Evolutionary conservation across 352 stramenopile species (phyloP), one percentile per base, ranked within the genome.

Genomic region (Phytophthora niederhauseri): DNA sequence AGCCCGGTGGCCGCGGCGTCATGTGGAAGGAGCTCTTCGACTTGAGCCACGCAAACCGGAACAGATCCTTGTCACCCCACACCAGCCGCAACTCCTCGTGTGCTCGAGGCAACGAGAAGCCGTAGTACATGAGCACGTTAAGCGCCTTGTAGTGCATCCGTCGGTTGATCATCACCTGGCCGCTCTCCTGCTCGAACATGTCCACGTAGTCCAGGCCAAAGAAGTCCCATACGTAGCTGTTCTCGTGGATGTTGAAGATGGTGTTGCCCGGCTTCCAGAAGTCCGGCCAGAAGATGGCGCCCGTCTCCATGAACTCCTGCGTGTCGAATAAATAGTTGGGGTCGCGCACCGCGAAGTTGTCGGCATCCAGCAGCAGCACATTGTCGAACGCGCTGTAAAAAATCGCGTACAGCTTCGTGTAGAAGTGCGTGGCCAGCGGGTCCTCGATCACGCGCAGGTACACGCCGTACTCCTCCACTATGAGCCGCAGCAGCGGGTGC

Each of bases 41-140:
- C 68, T 92, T 93, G 28, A 89, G 66, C 87, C 87, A 95, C 48
- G 85, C 85, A 15, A 95, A 84, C 15, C 87, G 85, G 61, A 94
- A 95, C 5, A 95, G 54, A 57, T 95, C 87, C 61, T 95, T 95
- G 69, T 95, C 87, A 11, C 87, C 87, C 84, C 84, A 94, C 36
- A 92, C 75, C 11, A 95, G 76, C 7, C 67, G 65, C 56, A 93
- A 51, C 17, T 75, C 53, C 38, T 92, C 80, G 30, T 82, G 66
- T 7, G 82, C 54, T n/a, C 70, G 62, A 4, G 80, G 81, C 19
- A 73, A 26, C 9, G 80, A 77, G 15, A 81, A 75, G 0, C 72
- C 83, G 60, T 91, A 95, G 71, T 89, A 92, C 81, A 93, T 90
- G 51, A 95, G 72, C 26, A 78, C 74, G 50, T 91, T 86, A 34